A percentile compares a stretch with the other conserved stretches of the same genome.
Conservation (phyloP, 192 early-diverging fungal genomes). For the Linnemannia schmuckeri region DNA sequence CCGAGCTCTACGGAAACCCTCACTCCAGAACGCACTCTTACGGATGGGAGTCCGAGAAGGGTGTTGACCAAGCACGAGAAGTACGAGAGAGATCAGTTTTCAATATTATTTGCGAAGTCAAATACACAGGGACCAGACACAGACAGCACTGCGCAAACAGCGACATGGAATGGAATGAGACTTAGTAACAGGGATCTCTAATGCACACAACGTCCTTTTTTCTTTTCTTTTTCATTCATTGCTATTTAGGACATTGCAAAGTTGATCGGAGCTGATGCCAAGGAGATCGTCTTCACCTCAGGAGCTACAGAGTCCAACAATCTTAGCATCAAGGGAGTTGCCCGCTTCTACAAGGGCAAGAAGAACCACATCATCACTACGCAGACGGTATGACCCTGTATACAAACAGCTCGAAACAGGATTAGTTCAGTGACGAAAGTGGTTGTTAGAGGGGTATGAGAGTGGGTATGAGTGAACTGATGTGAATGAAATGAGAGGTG, state of each 20-base stretch:
- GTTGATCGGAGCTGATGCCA: constrained; percentile 93
- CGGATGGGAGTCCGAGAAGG: constrained; percentile 96
- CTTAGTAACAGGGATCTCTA: not conserved
- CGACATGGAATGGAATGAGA: not conserved
- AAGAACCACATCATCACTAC: constrained; percentile 98
- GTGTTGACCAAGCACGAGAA: constrained; percentile 88
- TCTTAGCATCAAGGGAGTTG: constrained; percentile 92
- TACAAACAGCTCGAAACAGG: too few species aligned
- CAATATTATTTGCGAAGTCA: too few species aligned
- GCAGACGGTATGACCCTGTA: constrained; percentile 73
- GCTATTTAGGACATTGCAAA: constrained; percentile 79
- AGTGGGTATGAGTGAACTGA: too few species aligned
- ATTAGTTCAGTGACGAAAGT: too few species aligned
- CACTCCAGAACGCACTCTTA: constrained; percentile 97
- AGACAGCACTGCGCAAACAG: not conserved
- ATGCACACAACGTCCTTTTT: constrained; percentile 1
- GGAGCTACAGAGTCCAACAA: constrained; percentile 99
- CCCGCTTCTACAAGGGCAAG: constrained; percentile 92
- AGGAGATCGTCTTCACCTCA: constrained; percentile 97
- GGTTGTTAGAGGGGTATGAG: too few species aligned
- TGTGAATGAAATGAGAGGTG: too few species aligned
- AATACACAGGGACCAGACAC: too few species aligned
- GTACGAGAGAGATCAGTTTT: constrained; percentile 54
- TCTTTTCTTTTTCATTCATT: constrained; percentile 5
- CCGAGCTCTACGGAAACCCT: constrained; percentile 93